Evolutionary conservation across 768 basidiomycete genomes (phyloP).

Genomic region (Russula vinacea): DNA sequence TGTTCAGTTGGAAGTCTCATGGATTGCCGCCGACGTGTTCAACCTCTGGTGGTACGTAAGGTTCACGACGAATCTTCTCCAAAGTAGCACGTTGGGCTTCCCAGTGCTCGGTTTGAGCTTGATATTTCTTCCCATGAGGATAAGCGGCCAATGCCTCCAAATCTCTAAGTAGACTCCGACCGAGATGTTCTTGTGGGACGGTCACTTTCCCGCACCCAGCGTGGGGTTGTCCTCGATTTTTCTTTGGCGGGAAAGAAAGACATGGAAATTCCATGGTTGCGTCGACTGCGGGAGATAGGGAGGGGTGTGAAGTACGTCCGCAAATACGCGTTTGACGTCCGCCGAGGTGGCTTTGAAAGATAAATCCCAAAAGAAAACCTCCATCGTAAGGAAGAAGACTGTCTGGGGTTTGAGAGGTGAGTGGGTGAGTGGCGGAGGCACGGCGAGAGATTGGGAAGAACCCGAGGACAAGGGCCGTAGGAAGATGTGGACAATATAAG

Average conservation of each 20-base stretch:
- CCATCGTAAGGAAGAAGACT: slow-evolving; percentile 33
- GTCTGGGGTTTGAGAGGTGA: background rate
- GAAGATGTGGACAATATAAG: slow-evolving; percentile 2
- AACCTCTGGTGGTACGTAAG: slow-evolving; percentile 22
- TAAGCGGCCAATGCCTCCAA: slow-evolving; percentile 37
- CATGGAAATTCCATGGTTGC: slow-evolving; percentile 51
- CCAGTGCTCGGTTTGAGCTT: slow-evolving; percentile 30
- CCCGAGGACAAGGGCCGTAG: background rate
- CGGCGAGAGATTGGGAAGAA: background rate
- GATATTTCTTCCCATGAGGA: slow-evolving; percentile 38
- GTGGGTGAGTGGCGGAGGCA: background rate
- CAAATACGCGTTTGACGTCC: slow-evolving; percentile 38
- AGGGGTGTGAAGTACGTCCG: slow-evolving; percentile 46
- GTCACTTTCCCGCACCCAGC: slow-evolving; percentile 48
- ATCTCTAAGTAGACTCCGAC: slow-evolving; percentile 42
- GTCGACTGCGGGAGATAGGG: slow-evolving; percentile 37
- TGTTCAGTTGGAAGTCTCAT: slow-evolving; percentile 32
- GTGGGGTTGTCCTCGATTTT: slow-evolving; percentile 36
- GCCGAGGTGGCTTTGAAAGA: slow-evolving; percentile 22
- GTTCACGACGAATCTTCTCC: slow-evolving; percentile 22
- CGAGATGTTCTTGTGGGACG: slow-evolving; percentile 44
- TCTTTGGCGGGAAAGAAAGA: slow-evolving; percentile 46
- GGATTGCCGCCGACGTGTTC: slow-evolving; percentile 7
- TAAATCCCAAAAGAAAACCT: slow-evolving; percentile 37
- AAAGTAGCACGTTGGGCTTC: slow-evolving; percentile 32